A percentile compares a stretch with the other conserved stretches of the same genome.
Conservation (phyloP, 1,284 basidiomycete genomes). For the Tilletia indica region DNA sequence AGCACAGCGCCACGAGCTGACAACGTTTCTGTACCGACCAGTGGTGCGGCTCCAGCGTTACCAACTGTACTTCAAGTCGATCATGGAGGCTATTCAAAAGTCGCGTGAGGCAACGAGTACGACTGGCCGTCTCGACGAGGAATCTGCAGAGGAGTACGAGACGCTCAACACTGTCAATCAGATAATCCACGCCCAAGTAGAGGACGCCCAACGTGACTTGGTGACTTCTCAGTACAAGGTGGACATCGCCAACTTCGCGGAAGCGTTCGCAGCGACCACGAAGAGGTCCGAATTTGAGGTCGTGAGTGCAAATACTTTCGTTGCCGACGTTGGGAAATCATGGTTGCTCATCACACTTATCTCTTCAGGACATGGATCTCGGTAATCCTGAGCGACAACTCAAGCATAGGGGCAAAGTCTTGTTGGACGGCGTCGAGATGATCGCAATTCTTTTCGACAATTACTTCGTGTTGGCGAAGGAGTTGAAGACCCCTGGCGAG, state of each 20-base stretch:
- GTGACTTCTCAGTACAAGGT: constrained; percentile 47
- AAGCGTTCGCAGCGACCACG: constrained; percentile 39
- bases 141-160: constrained; percentile 39
- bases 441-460: constrained; percentile 52
- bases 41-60: constrained; percentile 87
- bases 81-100: constrained; percentile 62
- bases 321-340: too few relatives aligned
- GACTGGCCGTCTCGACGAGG: constrained; percentile 21
- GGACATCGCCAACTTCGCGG: constrained; percentile 40
- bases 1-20: constrained; percentile 76
- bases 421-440: constrained; percentile 52
- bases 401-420: constrained; percentile 43
- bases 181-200: constrained; percentile 52
- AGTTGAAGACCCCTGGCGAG: constrained; percentile 32
- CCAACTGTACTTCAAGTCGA: constrained; percentile 79
- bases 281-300: constrained; percentile 39
- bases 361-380: constrained; percentile 40
- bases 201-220: constrained; percentile 47
- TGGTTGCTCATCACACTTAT: neutral
- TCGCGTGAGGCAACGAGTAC: constrained; percentile 22
- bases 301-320: neutral
- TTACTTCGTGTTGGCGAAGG: constrained; percentile 49
- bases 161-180: constrained; percentile 43
- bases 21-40: constrained; percentile 80
- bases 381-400: constrained; percentile 45